Evolutionary conservation across 805 yeast genomes (phyloP).

Genomic region (Spathaspora boniae): DNA sequence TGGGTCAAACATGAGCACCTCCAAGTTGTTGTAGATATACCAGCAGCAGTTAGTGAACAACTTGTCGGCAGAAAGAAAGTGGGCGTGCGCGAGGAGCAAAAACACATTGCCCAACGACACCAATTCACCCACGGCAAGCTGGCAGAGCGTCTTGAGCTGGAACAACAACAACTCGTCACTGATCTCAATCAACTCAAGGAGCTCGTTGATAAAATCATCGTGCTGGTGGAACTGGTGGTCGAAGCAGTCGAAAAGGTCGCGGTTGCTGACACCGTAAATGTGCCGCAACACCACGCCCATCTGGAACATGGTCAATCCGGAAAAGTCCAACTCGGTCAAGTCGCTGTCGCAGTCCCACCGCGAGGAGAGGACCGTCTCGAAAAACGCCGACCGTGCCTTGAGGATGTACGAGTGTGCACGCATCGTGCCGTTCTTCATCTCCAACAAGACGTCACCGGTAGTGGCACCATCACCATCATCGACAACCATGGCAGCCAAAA

Average conservation of each 20-base stretch:
- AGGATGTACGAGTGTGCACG: conserved; percentile 51
- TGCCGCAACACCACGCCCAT: conserved; percentile 51
- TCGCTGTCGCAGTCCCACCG: conserved; percentile 44
- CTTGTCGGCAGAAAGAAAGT: conserved; percentile 47
- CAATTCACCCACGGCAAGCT: conserved; percentile 54
- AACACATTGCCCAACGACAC: conserved; percentile 60
- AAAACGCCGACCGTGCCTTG: conserved; percentile 56
- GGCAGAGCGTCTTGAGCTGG: conserved; percentile 58
- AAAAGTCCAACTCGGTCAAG: conserved; percentile 36
- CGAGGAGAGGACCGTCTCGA: conserved; percentile 53
- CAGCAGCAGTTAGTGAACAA: conserved; percentile 61
- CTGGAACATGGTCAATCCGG: conserved; percentile 36
- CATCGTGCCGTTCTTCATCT: conserved; percentile 45
- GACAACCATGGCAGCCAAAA: conserved; percentile 11
- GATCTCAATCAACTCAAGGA: conserved; percentile 56
- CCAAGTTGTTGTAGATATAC: conserved; percentile 66
- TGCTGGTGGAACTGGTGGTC: conserved; percentile 16
- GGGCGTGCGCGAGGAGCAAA: conserved; percentile 52
- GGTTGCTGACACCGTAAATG: conserved; percentile 53
- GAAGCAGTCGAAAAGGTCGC: conserved; percentile 34
- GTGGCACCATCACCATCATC: too few relatives aligned
- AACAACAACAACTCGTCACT: conserved; percentile 62
- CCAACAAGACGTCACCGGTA: conserved; percentile 42
- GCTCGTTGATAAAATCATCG: conserved; percentile 47
- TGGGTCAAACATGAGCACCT: conserved; percentile 51